Conservation (phyloP, 2,329 filamentous ascomycete genomes). For the Fusarium piperis region DNA sequence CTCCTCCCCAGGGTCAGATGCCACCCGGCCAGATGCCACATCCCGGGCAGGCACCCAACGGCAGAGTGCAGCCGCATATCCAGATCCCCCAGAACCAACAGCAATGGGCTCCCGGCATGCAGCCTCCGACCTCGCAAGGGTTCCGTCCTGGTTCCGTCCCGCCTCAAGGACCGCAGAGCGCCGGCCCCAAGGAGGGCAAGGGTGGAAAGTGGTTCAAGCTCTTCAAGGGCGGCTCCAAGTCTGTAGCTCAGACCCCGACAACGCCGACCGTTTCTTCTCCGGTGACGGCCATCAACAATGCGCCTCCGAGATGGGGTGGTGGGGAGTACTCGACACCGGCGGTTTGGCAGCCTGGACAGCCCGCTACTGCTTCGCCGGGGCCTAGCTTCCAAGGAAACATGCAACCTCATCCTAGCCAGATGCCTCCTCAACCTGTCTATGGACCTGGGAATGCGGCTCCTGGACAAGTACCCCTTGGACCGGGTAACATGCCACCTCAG, state of each 20-base stretch:
- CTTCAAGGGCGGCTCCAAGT: conserved; percentile 38
- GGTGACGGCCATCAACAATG: conserved; percentile 7
- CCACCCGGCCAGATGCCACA: neutral
- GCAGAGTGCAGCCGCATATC: conserved; percentile 26
- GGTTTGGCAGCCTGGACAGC: conserved; percentile 37
- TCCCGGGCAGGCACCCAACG: conserved; percentile 7
- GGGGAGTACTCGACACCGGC: conserved; percentile 33
- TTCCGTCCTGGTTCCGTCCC: conserved; percentile 32
- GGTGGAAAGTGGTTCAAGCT: conserved; percentile 40
- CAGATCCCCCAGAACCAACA: conserved; percentile 31
- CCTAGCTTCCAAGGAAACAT: conserved; percentile 9
- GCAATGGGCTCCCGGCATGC: conserved; percentile 26
- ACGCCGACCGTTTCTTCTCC: conserved; percentile 18
- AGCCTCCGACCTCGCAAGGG: conserved; percentile 18
- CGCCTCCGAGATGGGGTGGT: conserved; percentile 28
- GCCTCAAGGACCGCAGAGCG: conserved; percentile 21
- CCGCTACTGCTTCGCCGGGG: conserved; percentile 1
- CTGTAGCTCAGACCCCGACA: conserved; percentile 31
- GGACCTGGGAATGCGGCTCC: neutral
- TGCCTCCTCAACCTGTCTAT: neutral
- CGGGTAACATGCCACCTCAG: neutral
- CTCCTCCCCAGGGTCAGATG: conserved; percentile 1
- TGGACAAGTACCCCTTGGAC: neutral
- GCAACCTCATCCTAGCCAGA: neutral
- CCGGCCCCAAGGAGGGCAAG: conserved; percentile 35